Percentiles rank a stretch among this genome's conserved stretches.
Evolutionary conservation across 2,329 filamentous ascomycete species (phyloP).

Genomic region (Bipolaris victoriae): DNA sequence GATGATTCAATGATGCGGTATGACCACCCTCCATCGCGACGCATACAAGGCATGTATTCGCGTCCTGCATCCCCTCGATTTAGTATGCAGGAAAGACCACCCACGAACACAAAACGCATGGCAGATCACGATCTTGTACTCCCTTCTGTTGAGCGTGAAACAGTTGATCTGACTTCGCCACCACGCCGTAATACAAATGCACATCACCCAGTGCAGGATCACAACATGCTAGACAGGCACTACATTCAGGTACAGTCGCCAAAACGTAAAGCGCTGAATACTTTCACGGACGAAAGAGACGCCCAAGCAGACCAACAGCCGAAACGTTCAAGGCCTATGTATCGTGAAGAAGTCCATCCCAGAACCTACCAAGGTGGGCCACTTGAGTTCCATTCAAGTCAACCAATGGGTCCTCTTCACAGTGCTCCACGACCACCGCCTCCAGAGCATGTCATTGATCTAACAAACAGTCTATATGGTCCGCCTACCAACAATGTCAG

Average conservation of each 20-base stretch:
- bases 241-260: constrained; percentile 18
- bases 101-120: constrained; percentile 25
- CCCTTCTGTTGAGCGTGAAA: constrained; percentile 45
- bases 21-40: constrained; percentile 16
- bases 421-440: constrained; percentile 18
- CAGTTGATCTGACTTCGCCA: constrained; percentile 26
- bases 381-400: constrained; percentile 8
- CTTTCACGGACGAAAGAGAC: constrained; percentile 14
- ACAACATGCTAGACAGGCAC: constrained; percentile 9
- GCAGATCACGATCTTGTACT: constrained; percentile 43
- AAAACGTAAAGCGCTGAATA: constrained; percentile 29
- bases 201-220: constrained; percentile 15
- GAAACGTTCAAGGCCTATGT: constrained; percentile 24
- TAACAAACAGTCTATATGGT: constrained; percentile 35
- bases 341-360: constrained; percentile 16
- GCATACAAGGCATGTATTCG: constrained; percentile 21
- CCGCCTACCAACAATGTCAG: constrained; percentile 11
- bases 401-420: constrained; percentile 16
- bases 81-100: constrained; percentile 21
- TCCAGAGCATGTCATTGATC: constrained; percentile 28
- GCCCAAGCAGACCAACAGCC: constrained; percentile 8
- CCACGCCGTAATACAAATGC: constrained; percentile 17
- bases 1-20: constrained; percentile 24
- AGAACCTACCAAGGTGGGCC: constrained; percentile 3
- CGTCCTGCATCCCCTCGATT: constrained; percentile 20